These are phyloP conservation scores for Ploettnerulaceae sp. DNA, from an alignment of 2,329 filamentous ascomycete species.

Conservation along the genomic window DNA sequence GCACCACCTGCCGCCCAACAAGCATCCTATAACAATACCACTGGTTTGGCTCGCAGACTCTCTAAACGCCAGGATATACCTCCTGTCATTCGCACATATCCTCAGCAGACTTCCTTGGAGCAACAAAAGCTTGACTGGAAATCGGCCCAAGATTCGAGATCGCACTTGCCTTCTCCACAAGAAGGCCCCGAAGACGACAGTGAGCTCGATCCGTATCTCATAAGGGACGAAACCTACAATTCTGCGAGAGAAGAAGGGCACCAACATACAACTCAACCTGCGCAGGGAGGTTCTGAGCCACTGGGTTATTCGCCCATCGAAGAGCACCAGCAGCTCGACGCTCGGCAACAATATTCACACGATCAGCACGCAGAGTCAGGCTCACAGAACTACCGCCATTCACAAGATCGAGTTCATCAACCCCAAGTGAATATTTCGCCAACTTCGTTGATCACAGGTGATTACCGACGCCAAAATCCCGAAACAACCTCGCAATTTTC, in stretches of 20 bases:
- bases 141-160: constrained; percentile 32
- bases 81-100: constrained; percentile 38
- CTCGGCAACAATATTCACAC: constrained; percentile 22
- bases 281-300: constrained; percentile 25
- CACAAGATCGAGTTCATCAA: constrained; percentile 23
- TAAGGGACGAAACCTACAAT: constrained; percentile 18
- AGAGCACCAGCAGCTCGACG: constrained; percentile 32
- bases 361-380: constrained; percentile 21
- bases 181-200: constrained; percentile 28
- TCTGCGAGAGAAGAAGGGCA: constrained; percentile 21
- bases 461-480: constrained; percentile 44
- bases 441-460: constrained; percentile 29
- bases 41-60: constrained; percentile 47
- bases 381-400: constrained; percentile 28
- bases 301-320: constrained; percentile 19
- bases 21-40: constrained; percentile 43
- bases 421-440: constrained; percentile 34
- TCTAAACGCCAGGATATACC: constrained; percentile 53
- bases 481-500: constrained; percentile 60
- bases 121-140: constrained; percentile 36
- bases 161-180: constrained; percentile 30
- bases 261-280: constrained; percentile 29
- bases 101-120: constrained; percentile 36
- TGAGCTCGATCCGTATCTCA: constrained; percentile 30
- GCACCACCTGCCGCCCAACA: constrained; percentile 16